Percentiles rank a stretch among this genome's conserved stretches.
Evolutionary conservation across 2,329 filamentous ascomycete genomes (phyloP).

Genomic region (Scorias spongiosa): DNA sequence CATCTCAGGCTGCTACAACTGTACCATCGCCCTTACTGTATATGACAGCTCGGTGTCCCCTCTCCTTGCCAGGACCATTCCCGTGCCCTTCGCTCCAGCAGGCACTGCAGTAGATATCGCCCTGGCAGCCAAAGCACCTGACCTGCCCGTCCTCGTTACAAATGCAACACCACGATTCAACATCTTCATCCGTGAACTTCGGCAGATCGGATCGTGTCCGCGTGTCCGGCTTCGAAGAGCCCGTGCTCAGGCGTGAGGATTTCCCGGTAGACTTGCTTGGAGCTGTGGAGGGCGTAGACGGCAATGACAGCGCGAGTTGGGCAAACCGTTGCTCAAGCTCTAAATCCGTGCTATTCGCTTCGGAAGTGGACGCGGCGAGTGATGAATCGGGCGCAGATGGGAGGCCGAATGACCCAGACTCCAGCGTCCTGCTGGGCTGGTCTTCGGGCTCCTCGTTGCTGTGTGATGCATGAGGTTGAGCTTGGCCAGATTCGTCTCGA

Average conservation of each 20-base stretch:
- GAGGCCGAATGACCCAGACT: too few relatives aligned
- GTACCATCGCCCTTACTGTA: slow-evolving; percentile 29
- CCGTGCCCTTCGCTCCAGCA: slow-evolving; percentile 78
- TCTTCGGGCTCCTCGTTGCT: background rate
- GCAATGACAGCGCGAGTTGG: slow-evolving; percentile 29
- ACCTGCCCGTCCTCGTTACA: slow-evolving; percentile 66
- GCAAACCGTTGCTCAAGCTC: slow-evolving; percentile 31
- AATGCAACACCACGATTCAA: slow-evolving; percentile 66
- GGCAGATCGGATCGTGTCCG: slow-evolving; percentile 21
- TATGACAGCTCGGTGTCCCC: slow-evolving; percentile 47
- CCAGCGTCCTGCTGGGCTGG: background rate
- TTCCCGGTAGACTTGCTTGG: slow-evolving; percentile 22
- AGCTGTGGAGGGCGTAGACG: slow-evolving; percentile 31
- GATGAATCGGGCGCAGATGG: slow-evolving; percentile 3
- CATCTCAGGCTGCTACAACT: slow-evolving; percentile 5
- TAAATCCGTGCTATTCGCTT: slow-evolving; percentile 23
- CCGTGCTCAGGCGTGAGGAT: slow-evolving; percentile 6
- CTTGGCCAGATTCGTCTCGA: slow-evolving; percentile 2
- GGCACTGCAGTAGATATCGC: slow-evolving; percentile 56
- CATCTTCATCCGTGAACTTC: slow-evolving; percentile 51
- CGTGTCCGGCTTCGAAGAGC: slow-evolving; percentile 1
- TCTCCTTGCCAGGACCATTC: slow-evolving; percentile 54
- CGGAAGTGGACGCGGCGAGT: slow-evolving; percentile 18
- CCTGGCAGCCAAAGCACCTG: slow-evolving; percentile 55
- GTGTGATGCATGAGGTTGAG: background rate